Evolutionary conservation across 1,284 basidiomycete species (phyloP), one percentile per base, ranked within the genome.

Genomic region (Apiotrichum akiyoshidainum): DNA sequence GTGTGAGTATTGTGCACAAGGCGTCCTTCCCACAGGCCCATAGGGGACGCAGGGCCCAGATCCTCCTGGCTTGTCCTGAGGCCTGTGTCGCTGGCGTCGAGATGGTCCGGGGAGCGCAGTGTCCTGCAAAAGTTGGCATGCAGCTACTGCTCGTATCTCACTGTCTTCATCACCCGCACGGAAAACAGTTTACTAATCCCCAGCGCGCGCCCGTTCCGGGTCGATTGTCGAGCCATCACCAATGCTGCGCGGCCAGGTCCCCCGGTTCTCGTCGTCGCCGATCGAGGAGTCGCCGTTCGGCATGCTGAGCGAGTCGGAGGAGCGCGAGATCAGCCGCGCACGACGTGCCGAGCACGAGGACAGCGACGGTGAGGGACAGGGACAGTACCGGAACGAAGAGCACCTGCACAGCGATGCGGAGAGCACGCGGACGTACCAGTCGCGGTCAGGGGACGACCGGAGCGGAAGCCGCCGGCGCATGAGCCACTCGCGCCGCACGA

Each of bases 241-340:
- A 14, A 65, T 71, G 46, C 50, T 63, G 16, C 63, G 65, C 31
- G 62, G 68, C 26, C 64, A 16, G 63, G 61, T 22, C 63, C 67
- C 51, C 46, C 66, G 65, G 13, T 71, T 67, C 57, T 68, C 71
- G 12, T 65, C 68, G 11, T 73, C 70, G 2, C 73, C 73, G 10
- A 76, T 77, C 45, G 73, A 77, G 22, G 77, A 78, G 54, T 52
- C 65, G 11, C 65, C 71, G 9, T 79, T 79, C 55, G 73, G 76
- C 1, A 75, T 75, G 72, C 66, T 79, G 12, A 75, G 73, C 11
- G 73, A 76, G 26, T 62, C 71, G 3, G 77, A 79, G 63, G 78
- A 79, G 58, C 73, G 71, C 5, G 75, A 76, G 55, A 71, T 78
- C 68, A 64, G 74, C 40, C 70, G 75, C 21, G 76, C 76, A 1